phyloP scores from a whole-genome alignment of 768 basidiomycete genomes.

The Krasilnikovozyma curviuscula region DNA sequence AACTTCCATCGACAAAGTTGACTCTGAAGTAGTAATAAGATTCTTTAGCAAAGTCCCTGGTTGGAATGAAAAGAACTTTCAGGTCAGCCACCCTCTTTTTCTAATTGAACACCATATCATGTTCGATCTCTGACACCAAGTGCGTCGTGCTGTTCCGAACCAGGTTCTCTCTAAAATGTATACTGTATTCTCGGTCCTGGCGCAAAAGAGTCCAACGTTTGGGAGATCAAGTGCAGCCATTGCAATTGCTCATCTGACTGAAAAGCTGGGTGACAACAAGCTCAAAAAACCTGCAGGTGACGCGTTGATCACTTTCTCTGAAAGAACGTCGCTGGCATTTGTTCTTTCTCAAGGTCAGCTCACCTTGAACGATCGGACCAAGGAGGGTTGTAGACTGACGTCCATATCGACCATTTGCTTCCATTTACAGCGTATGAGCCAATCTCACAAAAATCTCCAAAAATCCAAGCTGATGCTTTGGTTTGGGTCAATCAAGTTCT shows the following conservation, averaged over 20 bases:
- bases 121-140: background rate
- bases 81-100: constrained; percentile 34
- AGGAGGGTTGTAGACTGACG: background rate
- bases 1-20: constrained; percentile 39
- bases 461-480: constrained; percentile 78
- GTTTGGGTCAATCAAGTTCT: constrained; percentile 72
- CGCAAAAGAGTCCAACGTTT: constrained; percentile 62
- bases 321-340: constrained; percentile 85
- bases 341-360: constrained; percentile 69
- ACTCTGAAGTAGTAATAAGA: constrained; percentile 74
- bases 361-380: background rate
- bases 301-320: constrained; percentile 57
- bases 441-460: constrained; percentile 85
- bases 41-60: constrained; percentile 71
- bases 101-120: background rate
- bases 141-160: background rate
- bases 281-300: constrained; percentile 93
- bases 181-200: constrained; percentile 49
- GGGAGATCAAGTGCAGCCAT: constrained; percentile 67
- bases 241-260: constrained; percentile 58
- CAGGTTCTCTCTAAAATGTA: constrained; percentile 86
- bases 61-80: constrained; percentile 98
- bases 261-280: constrained; percentile 91
- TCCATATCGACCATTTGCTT: background rate
- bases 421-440: constrained; percentile 61